Evolutionary conservation across 106 monocot genomes (phyloP).

Genomic region (Posidonia australis): DNA sequence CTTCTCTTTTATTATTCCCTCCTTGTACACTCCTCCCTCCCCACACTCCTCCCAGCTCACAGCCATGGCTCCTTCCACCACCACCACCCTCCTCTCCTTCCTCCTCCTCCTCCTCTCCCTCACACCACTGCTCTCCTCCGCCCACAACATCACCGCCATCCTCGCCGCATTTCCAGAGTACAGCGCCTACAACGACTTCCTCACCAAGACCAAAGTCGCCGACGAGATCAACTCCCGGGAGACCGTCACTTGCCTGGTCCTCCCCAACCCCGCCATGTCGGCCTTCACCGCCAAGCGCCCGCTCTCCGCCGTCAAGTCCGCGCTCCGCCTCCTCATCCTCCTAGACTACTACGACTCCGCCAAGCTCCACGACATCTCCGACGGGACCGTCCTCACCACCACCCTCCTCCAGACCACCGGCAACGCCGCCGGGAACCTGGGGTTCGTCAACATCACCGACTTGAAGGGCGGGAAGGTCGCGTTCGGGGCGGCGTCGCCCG

Average conservation of each 20-base stretch:
- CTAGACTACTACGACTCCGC: constrained; percentile 91
- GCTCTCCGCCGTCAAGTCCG: constrained; percentile 66
- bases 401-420: constrained; percentile 96
- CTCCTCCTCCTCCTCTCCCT: background rate
- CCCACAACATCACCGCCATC: constrained; percentile 83
- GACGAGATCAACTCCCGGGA: constrained; percentile 92
- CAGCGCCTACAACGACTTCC: constrained; percentile 62
- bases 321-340: constrained; percentile 85
- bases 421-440: constrained; percentile 58
- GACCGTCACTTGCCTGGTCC: constrained; percentile 72
- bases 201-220: constrained; percentile 72
- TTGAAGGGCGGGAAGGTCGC: constrained; percentile 67
- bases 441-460: constrained; percentile 97
- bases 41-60: background rate
- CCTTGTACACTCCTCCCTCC: background rate
- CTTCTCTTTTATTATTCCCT: no score
- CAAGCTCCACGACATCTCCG: constrained; percentile 74
- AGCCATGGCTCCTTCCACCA: constrained; percentile 2
- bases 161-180: constrained; percentile 59
- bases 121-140: background rate
- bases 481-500: constrained; percentile 56
- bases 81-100: background rate
- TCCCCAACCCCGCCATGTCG: constrained; percentile 64
- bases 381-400: constrained; percentile 69
- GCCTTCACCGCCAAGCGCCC: constrained; percentile 46